Evolutionary conservation across 805 yeast genomes (phyloP).

Genomic region (Hanseniaspora osmophila): DNA sequence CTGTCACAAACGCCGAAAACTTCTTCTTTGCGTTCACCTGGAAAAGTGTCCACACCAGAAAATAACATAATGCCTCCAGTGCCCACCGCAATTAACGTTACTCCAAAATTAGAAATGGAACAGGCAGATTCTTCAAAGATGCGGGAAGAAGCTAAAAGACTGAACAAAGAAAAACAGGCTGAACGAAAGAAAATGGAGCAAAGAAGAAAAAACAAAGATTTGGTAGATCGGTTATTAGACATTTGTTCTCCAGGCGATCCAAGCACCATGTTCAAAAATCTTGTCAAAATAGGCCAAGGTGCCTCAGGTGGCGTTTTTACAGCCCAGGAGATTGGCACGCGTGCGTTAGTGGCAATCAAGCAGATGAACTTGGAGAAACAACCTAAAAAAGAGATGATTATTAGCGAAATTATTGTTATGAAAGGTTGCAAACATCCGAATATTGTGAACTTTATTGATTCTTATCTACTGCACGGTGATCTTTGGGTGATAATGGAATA

Average conservation of each 20-base stretch:
- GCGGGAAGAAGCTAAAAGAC: constrained; percentile 13
- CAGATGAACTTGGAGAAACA: constrained; percentile 92
- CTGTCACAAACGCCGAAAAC: constrained; percentile 3
- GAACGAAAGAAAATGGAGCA: constrained; percentile 33
- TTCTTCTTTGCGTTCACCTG: background rate
- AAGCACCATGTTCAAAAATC: constrained; percentile 44
- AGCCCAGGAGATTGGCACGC: constrained; percentile 49
- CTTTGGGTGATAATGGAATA: constrained; percentile 98
- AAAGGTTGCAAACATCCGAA: constrained; percentile 79
- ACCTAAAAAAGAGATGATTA: constrained; percentile 88
- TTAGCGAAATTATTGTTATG: constrained; percentile 93
- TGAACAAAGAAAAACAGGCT: constrained; percentile 33
- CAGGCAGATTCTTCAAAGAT: constrained; percentile 2
- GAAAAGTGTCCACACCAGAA: constrained; percentile 1
- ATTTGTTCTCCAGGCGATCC: constrained; percentile 87
- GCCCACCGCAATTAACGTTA: constrained; percentile 10
- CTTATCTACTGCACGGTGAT: constrained; percentile 62
- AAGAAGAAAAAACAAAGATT: constrained; percentile 67
- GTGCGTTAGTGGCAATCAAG: constrained; percentile 73
- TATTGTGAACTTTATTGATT: constrained; percentile 86
- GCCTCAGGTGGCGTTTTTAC: constrained; percentile 96
- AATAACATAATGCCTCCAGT: constrained; percentile 11
- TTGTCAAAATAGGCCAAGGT: constrained; percentile 90
- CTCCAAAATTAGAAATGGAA: constrained; percentile 3
- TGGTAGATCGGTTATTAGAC: constrained; percentile 51